Base-by-base conservation (phyloP, 441 rosid genomes). In the Eruca vesicaria region DNA sequence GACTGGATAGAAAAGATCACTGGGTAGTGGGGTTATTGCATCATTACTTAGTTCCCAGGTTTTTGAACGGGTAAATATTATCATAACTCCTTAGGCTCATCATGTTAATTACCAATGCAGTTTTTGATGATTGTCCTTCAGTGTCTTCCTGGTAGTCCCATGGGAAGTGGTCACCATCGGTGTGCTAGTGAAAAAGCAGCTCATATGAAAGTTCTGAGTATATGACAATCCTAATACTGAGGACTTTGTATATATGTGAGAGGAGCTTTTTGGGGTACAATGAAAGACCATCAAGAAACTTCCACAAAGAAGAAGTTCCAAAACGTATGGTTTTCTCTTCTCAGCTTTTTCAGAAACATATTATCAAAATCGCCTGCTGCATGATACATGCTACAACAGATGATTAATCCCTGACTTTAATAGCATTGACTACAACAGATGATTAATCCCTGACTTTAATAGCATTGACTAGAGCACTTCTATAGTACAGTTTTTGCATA, bases 1-100 rank as follows among this genome's bases (percentile, higher is more conserved):
- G 99, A 97, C 82, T 94, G 99, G 99, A 90, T 97, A 77, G 99
- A 97, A 73, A 97, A 97, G 87, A 97, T 94, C 82, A 94, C 97
- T 0, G 99, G 99, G 80, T n/a, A n/a, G n/a, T n/a, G n/a, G n/a
- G n/a, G 99, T 97, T 82, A 97, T 97, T 85, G 94, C 99, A 29
- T 94, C 99, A 50, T 85, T 97, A 56, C 99, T 94, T 63, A 97
- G 99, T 79, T 94, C 97, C 59, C 99, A 92, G 82, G 93, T 91
- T 68, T 98, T 97, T 64, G 98, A 92, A 75, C 87, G 92, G 86
- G 99, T 97, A 84, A 79, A 64, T 76, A 58, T 73, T 41, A 38
- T 50, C 2, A 71, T 10, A 18, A 43, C 38, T 76, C 59, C 64
- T 43, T 63, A n/a, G n/a, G n/a, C n/a, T n/a, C n/a, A n/a, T n/a